A percentile compares a stretch with the other conserved stretches of the same genome.
phyloP scores from a whole-genome alignment of 2,329 filamentous ascomycete species.

The Ilyonectria mors-panacis region DNA sequence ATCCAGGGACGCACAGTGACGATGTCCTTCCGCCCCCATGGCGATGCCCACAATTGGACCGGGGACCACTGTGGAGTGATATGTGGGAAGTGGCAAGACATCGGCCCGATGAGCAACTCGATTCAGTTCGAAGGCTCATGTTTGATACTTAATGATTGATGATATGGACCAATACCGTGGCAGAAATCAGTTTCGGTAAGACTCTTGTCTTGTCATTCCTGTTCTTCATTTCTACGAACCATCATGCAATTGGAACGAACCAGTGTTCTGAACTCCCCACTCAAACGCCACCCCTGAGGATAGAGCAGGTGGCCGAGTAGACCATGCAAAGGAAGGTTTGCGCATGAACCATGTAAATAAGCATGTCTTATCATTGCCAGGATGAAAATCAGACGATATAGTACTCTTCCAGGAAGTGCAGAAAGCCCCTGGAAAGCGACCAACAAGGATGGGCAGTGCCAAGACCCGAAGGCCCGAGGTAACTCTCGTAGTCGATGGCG shows the following conservation, averaged over 20 bases:
- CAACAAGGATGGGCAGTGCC: neutral
- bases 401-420: neutral
- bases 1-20: neutral
- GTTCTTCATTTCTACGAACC: neutral
- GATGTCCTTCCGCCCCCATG: neutral
- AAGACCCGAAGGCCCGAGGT: neutral
- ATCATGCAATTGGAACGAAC: neutral
- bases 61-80: neutral
- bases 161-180: no score
- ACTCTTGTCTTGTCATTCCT: neutral
- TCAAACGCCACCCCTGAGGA: no score
- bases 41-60: neutral
- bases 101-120: neutral
- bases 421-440: neutral
- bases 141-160: no score
- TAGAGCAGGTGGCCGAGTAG: no score
- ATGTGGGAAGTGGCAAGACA: neutral
- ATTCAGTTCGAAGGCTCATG: no score
- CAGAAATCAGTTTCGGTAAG: no score
- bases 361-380: neutral
- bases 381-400: neutral
- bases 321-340: neutral
- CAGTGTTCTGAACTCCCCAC: no score
- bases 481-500: neutral
- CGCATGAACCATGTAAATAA: neutral